Conservation (phyloP, 1,139 yeast species). For the Hansenula lynferdii region DNA sequence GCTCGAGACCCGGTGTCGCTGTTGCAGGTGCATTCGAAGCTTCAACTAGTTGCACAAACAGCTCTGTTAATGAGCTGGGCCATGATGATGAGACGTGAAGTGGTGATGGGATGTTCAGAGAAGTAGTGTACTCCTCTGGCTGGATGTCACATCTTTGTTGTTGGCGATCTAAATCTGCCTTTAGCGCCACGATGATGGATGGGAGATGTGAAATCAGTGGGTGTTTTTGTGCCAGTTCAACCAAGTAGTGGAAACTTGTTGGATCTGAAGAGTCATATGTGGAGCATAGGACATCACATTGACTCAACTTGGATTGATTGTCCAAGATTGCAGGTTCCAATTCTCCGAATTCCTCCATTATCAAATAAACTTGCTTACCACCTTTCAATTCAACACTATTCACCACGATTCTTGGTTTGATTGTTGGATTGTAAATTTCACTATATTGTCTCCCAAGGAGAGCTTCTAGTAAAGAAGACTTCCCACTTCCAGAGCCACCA, state of each 20-base stretch:
- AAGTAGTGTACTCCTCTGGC: conserved; percentile 81
- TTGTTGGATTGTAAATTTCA: conserved; percentile 75
- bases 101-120: conserved; percentile 53
- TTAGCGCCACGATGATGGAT: conserved; percentile 81
- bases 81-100: conserved; percentile 86
- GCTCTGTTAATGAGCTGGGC: conserved; percentile 80
- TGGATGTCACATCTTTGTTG: conserved; percentile 83
- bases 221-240: conserved; percentile 58
- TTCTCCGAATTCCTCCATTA: conserved; percentile 86
- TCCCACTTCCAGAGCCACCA: conserved; percentile 86
- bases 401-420: conserved; percentile 75
- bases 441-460: conserved; percentile 73
- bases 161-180: conserved; percentile 93
- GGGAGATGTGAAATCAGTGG: conserved; percentile 68
- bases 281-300: conserved; percentile 87
- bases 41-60: conserved; percentile 82
- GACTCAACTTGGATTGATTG: conserved; percentile 64
- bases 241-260: conserved; percentile 81
- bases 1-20: conserved; percentile 79
- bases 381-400: conserved; percentile 94
- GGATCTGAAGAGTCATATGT: conserved; percentile 95
- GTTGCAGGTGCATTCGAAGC: conserved; percentile 77
- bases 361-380: conserved; percentile 91
- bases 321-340: conserved; percentile 78
- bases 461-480: conserved; percentile 74